Conservation (phyloP, 2,329 filamentous ascomycete species). For the Polychaeton citri region DNA sequence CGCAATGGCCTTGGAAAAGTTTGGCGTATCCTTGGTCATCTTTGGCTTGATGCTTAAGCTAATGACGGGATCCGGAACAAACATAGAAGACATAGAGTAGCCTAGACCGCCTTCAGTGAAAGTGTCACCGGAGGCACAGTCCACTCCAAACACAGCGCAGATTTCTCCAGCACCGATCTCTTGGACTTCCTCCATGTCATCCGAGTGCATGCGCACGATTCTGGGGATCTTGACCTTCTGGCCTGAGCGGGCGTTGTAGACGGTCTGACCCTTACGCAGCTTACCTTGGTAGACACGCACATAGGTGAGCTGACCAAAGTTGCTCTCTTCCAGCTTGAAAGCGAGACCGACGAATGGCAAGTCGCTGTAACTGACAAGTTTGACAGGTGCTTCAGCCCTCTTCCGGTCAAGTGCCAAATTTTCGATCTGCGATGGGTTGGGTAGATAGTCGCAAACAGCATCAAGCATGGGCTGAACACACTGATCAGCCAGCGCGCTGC, state of each 20-base stretch:
- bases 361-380: conserved; percentile 84
- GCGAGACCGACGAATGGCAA: conserved; percentile 89
- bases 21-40: conserved; percentile 76
- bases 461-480: conserved; percentile 93
- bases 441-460: conserved; percentile 88
- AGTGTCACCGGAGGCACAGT: conserved; percentile 94
- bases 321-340: conserved; percentile 98
- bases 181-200: conserved; percentile 93
- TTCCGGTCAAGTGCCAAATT: conserved; percentile 80
- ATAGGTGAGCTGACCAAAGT: conserved; percentile 95
- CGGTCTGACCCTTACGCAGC: conserved; percentile 72
- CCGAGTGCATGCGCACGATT: conserved; percentile 98
- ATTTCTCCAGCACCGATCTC: conserved; percentile 96
- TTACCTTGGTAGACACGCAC: conserved; percentile 95
- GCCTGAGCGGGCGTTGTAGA: conserved; percentile 86
- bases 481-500: conserved; percentile 88
- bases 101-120: conserved; percentile 89
- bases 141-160: conserved; percentile 94
- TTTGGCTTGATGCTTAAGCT: conserved; percentile 96
- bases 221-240: conserved; percentile 95
- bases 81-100: conserved; percentile 97
- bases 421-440: conserved; percentile 77
- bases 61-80: conserved; percentile 94
- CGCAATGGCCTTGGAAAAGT: conserved; percentile 98
- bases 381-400: conserved; percentile 64